Evolutionary conservation across 176 grass and related monocot genomes (phyloP), one percentile per base, ranked within the genome.

Genomic region (Thinopyrum elongatum): DNA sequence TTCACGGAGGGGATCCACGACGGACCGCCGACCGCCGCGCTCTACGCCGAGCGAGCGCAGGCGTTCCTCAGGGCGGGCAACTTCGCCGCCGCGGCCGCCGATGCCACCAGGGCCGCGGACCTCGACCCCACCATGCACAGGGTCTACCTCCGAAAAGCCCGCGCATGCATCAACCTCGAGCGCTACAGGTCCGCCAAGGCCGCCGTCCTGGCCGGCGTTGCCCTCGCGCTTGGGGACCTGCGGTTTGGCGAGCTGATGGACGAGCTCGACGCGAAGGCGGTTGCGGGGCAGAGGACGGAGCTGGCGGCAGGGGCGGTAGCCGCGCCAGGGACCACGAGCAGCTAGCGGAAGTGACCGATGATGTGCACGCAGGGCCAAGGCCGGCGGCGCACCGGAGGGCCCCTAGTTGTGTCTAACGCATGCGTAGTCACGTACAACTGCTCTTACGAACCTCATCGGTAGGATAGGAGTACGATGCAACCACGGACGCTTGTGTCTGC

Each of bases 121-220:
- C 73, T 76, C 14, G 72, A 76, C 72, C 42, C 26, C 26, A 51
- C 72, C 72, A 74, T 74, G 71, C 71, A 38, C 12, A 44, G 70
- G 39, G 70, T 22, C 2, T 46, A 27, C 71, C 71, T 75, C 16
- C 42, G 41, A 7, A 75, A 14, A 16, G 71, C 28, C 13, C 71
- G 23, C 85, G 91, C 88, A 58, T 86, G 88, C 78, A 86, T 93
- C 62, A 80, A 80, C 70, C 82, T 93, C n/a, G 64, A 83, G 87
- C 85, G 87, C 13, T 93, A 90, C 80, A 77, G 90, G 21, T 83
- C 82, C 59, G 91, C 91, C 47, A 88, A 70, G 72, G 47, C 91
- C 61, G 82, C 88, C 60, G 85, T 90, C 22, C 57, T 90, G 80
- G 70, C 82, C 65, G 88, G 88, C 73, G 9, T 76, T 67, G 44